Evolutionary conservation across 345 rosid species (phyloP).

Genomic region (Aethionema arabicum): DNA sequence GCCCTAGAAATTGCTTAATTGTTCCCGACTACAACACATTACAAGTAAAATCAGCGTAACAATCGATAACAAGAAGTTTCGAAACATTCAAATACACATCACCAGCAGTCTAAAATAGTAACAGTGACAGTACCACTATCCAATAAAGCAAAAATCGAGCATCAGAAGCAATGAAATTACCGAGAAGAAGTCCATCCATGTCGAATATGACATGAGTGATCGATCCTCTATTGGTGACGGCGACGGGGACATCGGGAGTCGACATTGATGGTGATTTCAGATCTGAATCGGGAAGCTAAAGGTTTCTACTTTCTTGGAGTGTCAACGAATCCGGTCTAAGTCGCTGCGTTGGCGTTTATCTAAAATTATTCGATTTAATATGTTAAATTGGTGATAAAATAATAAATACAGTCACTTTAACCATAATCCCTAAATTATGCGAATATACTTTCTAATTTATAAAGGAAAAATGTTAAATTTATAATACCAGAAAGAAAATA

Average conservation of each 20-base stretch:
- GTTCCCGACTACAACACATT: too few species aligned
- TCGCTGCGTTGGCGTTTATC: too few species aligned
- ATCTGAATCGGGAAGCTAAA: neutral
- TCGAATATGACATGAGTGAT: slow-evolving; percentile 87
- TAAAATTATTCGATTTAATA: too few species aligned
- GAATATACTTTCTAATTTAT: too few species aligned
- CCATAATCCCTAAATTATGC: too few species aligned
- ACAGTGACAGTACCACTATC: neutral
- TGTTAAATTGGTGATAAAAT: too few species aligned
- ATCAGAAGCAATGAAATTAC: slow-evolving; percentile 36
- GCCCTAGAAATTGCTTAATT: too few species aligned
- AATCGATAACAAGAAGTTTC: neutral
- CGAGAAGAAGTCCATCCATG: slow-evolving; percentile 98
- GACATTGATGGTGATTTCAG: slow-evolving; percentile 21
- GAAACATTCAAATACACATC: neutral
- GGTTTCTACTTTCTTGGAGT: slow-evolving; percentile 18
- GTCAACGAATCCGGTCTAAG: slow-evolving; percentile 6
- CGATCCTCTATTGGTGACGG: slow-evolving; percentile 37
- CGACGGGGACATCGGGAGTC: neutral
- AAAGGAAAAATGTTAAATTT: too few species aligned
- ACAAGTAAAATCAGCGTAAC: neutral
- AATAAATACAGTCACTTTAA: too few species aligned
- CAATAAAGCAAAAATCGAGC: neutral
- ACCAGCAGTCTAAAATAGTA: neutral
- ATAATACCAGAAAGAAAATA: too few species aligned